phyloP scores from a whole-genome alignment of 768 basidiomycete species.

The Mycena rebaudengoi region DNA sequence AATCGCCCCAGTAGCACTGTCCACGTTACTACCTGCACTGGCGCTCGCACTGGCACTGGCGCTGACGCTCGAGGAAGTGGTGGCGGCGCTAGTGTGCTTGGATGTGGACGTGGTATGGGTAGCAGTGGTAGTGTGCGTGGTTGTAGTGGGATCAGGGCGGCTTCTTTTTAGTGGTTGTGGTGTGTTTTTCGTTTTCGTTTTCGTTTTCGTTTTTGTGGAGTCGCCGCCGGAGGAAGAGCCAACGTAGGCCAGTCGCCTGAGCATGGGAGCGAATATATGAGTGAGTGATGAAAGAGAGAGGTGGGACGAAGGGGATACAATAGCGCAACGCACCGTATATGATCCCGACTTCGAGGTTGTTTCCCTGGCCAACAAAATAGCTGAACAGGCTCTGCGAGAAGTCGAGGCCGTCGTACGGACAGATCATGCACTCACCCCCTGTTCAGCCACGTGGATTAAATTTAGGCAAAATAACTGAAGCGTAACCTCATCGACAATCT shows the following conservation, averaged over 20 bases:
- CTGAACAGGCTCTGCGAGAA: conserved; percentile 55
- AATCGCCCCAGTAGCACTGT: conserved; percentile 13
- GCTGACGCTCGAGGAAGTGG: conserved; percentile 13
- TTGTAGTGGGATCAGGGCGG: conserved; percentile 27
- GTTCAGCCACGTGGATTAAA: neutral
- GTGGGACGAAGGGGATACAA: too few species aligned
- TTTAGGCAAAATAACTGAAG: conserved; percentile 7
- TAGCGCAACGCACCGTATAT: conserved; percentile 27
- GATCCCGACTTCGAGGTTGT: too few species aligned
- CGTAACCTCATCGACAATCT: conserved; percentile 56
- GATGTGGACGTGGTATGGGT: neutral
- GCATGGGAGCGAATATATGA: neutral
- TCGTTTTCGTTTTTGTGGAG: conserved; percentile 22
- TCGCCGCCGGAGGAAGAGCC: conserved; percentile 30
- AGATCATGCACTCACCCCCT: conserved; percentile 47
- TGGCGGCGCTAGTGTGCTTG: neutral
- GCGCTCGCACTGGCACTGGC: conserved; percentile 2
- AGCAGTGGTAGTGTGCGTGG: conserved; percentile 12
- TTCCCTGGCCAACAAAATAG: conserved; percentile 42
- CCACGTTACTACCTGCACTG: neutral
- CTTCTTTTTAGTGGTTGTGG: conserved; percentile 25
- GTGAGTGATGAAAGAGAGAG: neutral
- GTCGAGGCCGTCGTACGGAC: conserved; percentile 53
- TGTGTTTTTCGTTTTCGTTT: conserved; percentile 31
- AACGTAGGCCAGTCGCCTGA: conserved; percentile 50